Evolutionary conservation across 1,284 basidiomycete genomes (phyloP), one percentile per base, ranked within the genome.

Genomic region (Heterobasidion irregulare): DNA sequence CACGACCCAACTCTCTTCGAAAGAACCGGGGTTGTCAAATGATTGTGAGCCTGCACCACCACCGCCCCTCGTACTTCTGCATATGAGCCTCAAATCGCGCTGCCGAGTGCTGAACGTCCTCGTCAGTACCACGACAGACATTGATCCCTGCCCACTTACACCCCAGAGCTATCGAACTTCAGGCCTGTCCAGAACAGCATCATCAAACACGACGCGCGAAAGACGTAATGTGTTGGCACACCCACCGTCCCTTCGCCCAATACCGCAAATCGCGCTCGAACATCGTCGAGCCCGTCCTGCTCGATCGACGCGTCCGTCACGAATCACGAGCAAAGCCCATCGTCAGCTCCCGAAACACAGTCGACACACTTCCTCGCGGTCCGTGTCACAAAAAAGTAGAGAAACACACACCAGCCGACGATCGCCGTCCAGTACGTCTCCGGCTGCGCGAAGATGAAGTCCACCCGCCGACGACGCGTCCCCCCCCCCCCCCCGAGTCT

Each of bases 91-190:
- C 9, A 82, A 82, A 65, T 89, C 83, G 47, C 78, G 76, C n/a
- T 78, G 72, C 53, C 84, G 75, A 1, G 79, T 82, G 55, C 84
- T 89, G 58, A 15, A 18, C 38, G 19, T 48, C 50, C 52, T n/a
- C 33, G 34, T 47, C 19, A 55, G 46, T 33, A 53, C 48, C 36
- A 43, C 38, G 45, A 48, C 35, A 43, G 35, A n/a, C 35, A 57
- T 45, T 1, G 5, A 33, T n/a, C 0, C 26, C 26, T 5, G 50
- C 52, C 19, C 15, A 68, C 83, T 68, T 64, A 87, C 87, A 90
- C 78, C 53, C 85, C 87, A 8, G 82, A 81, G 62, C 86, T 89
- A 67, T 92, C 88, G 60, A 92, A 92, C 62, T 89, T 91, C 65
- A 86, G 69, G 15, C 82, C 88, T 89, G 54, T 0, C 50, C 38